Conservation (phyloP, 768 basidiomycete genomes). For the Trametes punicea region DNA sequence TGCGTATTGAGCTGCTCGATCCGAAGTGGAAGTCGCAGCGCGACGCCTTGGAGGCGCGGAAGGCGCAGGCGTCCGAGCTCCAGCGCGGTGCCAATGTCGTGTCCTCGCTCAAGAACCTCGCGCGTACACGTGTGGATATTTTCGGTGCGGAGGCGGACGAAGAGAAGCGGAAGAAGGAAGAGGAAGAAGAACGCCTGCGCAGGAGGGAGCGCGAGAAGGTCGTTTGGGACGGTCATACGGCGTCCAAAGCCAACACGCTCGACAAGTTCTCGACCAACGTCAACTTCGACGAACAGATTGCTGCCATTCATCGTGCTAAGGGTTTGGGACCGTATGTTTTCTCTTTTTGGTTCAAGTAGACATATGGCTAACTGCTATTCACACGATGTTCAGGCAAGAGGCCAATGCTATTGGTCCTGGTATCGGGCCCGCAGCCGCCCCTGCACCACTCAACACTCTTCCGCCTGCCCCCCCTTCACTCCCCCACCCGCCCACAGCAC, state of each 20-base stretch:
- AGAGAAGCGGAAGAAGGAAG: conserved; percentile 80
- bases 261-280: conserved; percentile 92
- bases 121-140: conserved; percentile 94
- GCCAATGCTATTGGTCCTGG: conserved; percentile 80
- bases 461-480: conserved; percentile 71
- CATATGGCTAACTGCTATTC: conserved; percentile 14
- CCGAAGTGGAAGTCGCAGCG: conserved; percentile 98
- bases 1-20: conserved; percentile 96
- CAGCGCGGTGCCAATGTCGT: conserved; percentile 92
- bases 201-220: conserved; percentile 91
- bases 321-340: conserved; percentile 78
- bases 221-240: conserved; percentile 98
- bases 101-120: conserved; percentile 88
- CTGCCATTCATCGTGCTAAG: conserved; percentile 90
- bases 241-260: conserved; percentile 86
- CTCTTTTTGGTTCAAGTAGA: conserved; percentile 4
- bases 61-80: conserved; percentile 83
- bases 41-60: conserved; percentile 82
- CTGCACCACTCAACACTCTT: conserved; percentile 56
- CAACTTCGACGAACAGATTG: conserved; percentile 97
- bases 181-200: conserved; percentile 78
- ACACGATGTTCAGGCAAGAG: conserved; percentile 56
- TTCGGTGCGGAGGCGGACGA: conserved; percentile 95
- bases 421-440: conserved; percentile 78
- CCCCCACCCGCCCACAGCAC: conserved; percentile 58